phyloP scores from a whole-genome alignment of 257 asterid genomes.

The Coffea eugenioides region DNA sequence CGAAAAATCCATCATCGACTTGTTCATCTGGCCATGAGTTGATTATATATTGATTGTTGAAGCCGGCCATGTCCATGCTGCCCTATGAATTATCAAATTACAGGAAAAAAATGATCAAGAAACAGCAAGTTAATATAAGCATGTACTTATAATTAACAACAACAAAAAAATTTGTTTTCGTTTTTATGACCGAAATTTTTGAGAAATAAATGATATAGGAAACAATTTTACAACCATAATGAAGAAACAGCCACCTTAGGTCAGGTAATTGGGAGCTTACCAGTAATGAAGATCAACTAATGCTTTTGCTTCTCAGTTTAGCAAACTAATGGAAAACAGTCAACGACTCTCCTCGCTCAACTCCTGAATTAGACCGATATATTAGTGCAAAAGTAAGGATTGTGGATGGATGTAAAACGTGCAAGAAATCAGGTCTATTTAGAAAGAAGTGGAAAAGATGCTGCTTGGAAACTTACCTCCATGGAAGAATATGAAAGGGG shows the following conservation, averaged over 20 bases:
- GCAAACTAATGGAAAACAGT: too few relatives aligned
- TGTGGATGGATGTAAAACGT: background rate
- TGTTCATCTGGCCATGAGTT: background rate
- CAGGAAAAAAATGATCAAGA: background rate
- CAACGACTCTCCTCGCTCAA: background rate
- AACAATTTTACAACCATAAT: too few relatives aligned
- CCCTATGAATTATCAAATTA: background rate
- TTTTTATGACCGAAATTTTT: too few relatives aligned
- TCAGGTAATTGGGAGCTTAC: too few relatives aligned
- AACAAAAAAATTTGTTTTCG: too few relatives aligned
- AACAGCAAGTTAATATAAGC: too few relatives aligned
- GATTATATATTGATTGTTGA: background rate
- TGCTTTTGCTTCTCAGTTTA: too few relatives aligned
- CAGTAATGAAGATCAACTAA: too few relatives aligned
- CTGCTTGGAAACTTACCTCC: background rate
- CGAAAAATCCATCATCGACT: background rate
- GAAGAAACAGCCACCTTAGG: too few relatives aligned
- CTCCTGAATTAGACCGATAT: background rate
- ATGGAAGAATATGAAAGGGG: background rate
- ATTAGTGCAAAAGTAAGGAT: too few relatives aligned
- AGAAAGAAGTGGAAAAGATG: background rate
- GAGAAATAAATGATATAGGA: too few relatives aligned
- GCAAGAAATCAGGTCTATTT: background rate
- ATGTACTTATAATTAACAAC: too few relatives aligned
- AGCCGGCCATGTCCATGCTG: background rate